Percentiles rank a stretch among this genome's conserved stretches.
Evolutionary conservation across 2,329 filamentous ascomycete genomes (phyloP).

Genomic region (Calonectria pseudoreteaudii): DNA sequence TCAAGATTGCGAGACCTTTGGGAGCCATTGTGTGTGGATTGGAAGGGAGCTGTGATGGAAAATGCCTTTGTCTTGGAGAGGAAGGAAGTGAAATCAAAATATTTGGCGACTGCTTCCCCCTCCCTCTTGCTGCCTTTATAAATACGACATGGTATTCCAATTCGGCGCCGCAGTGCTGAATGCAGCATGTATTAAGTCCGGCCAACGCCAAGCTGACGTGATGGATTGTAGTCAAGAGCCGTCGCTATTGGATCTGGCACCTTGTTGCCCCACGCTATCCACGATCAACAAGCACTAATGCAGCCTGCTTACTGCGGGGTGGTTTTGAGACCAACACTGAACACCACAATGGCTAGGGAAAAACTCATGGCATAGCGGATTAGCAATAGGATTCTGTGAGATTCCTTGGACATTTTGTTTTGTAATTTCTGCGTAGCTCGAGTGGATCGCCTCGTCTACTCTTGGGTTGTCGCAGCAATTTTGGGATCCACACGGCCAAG

Average conservation of each 20-base stretch:
- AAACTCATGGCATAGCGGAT: background rate
- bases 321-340: too few relatives aligned
- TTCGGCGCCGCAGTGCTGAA: background rate
- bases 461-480: background rate
- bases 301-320: background rate
- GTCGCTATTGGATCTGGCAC: background rate
- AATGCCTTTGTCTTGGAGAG: background rate
- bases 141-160: background rate
- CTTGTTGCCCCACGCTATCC: background rate
- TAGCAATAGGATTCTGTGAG: background rate
- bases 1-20: constrained; percentile 61
- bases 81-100: background rate
- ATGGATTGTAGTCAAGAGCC: background rate
- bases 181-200: background rate
- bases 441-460: background rate
- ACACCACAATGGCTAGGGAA: background rate
- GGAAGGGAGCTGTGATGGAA: background rate
- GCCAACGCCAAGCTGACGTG: background rate
- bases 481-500: background rate
- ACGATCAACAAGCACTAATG: background rate
- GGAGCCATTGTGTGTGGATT: constrained; percentile 53
- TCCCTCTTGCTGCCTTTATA: background rate
- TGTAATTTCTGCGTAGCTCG: background rate
- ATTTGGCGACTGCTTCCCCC: background rate
- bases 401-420: background rate